Evolutionary conservation across 345 rosid genomes (phyloP).

Genomic region (Adansonia digitata): DNA sequence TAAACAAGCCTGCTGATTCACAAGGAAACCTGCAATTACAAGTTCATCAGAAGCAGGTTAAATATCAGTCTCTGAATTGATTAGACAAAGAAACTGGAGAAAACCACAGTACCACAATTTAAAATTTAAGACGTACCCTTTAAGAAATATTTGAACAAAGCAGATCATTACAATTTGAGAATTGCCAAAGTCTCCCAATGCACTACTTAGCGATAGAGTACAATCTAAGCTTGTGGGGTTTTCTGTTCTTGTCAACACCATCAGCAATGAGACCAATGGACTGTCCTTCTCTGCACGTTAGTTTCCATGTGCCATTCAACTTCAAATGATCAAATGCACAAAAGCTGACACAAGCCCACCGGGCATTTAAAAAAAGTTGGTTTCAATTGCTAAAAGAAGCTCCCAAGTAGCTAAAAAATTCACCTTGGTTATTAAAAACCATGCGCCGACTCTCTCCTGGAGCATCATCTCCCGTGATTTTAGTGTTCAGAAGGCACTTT

Average conservation of each 20-base stretch:
- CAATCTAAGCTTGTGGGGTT: conserved; percentile 87
- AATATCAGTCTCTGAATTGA: not conserved
- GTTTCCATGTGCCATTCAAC: conserved; percentile 41
- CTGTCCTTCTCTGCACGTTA: conserved; percentile 92
- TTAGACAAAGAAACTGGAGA: not conserved
- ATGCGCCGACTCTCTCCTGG: conserved; percentile 99
- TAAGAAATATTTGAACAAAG: not conserved
- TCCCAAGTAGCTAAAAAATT: not conserved
- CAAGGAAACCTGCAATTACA: conserved; percentile 83
- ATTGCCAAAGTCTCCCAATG: conserved; percentile 85
- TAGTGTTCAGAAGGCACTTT: conserved; percentile 82
- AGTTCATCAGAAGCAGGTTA: too few species aligned
- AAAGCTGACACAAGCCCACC: not conserved
- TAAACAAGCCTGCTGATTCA: conserved; percentile 88
- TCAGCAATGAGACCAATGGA: conserved; percentile 79
- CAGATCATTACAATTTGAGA: conserved; percentile 55
- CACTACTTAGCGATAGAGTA: conserved; percentile 95
- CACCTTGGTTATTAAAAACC: conserved; percentile 74
- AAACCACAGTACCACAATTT: not conserved
- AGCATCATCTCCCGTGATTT: conserved; percentile 94
- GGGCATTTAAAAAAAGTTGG: not conserved
- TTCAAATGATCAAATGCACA: not conserved
- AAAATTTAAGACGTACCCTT: not conserved
- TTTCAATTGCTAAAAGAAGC: not conserved
- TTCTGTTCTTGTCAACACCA: conserved; percentile 76